phyloP scores from a whole-genome alignment of 306 rosid genomes.

The Carpinus fangiana region DNA sequence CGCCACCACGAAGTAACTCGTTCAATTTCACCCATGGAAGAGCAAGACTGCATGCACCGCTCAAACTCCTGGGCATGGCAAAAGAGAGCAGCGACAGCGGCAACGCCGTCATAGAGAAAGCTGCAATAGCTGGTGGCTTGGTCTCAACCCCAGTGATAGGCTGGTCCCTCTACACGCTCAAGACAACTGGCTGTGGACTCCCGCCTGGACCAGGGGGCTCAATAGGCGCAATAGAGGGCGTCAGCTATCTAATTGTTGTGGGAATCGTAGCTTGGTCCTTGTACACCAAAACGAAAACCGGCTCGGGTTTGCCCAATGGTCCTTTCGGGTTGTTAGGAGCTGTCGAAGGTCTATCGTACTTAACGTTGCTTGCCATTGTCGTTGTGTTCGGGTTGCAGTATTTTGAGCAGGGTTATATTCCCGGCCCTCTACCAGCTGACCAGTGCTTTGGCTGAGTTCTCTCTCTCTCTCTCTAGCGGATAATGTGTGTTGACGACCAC shows the following conservation, averaged over 20 bases:
- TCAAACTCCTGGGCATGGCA: slow-evolving; percentile 57
- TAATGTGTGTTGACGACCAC: slow-evolving; percentile 30
- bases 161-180: slow-evolving; percentile 91
- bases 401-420: slow-evolving; percentile 69
- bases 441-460: slow-evolving; percentile 75
- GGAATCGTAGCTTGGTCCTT: slow-evolving; percentile 86
- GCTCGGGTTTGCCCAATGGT: slow-evolving; percentile 86
- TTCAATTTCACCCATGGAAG: slow-evolving; percentile 14
- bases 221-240: slow-evolving; percentile 83
- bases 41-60: slow-evolving; percentile 16
- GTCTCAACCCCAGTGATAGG: slow-evolving; percentile 76
- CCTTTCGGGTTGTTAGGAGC: slow-evolving; percentile 87
- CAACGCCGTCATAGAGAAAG: slow-evolving; percentile 48
- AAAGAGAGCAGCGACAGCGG: slow-evolving; percentile 51
- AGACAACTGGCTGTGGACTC: slow-evolving; percentile 87
- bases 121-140: slow-evolving; percentile 74
- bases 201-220: slow-evolving; percentile 96
- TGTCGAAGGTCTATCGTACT: slow-evolving; percentile 76
- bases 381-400: slow-evolving; percentile 83
- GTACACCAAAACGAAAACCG: slow-evolving; percentile 78
- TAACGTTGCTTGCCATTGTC: slow-evolving; percentile 59
- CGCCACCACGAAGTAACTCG: slow-evolving; percentile 13
- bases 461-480: slow-evolving; percentile 5
- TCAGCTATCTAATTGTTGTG: slow-evolving; percentile 71
- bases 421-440: slow-evolving; percentile 87